Percentiles rank a stretch among this genome's conserved stretches.
Evolutionary conservation across 202 grass and related monocot genomes (phyloP).

Genomic region (Brachypodium distachyon): DNA sequence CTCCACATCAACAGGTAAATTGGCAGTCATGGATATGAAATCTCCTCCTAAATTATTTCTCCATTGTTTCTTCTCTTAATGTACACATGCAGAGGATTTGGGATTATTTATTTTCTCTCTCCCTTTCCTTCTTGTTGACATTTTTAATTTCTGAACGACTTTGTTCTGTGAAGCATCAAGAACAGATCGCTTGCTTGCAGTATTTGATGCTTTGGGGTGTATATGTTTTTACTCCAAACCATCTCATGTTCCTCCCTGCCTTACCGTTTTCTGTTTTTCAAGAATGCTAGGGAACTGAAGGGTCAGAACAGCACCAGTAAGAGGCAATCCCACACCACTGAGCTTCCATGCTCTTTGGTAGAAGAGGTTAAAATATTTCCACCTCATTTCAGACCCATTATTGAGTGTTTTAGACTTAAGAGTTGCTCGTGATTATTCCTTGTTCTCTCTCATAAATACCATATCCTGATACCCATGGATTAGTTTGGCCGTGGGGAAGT

Average conservation of each 20-base stretch:
- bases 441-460: background rate
- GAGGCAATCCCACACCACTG: background rate
- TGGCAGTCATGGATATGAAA: background rate
- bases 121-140: background rate
- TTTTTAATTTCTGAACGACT: background rate
- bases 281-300: conserved; percentile 41
- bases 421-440: background rate
- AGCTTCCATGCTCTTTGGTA: conserved; percentile 46
- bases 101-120: background rate
- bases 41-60: background rate
- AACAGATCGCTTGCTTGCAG: background rate
- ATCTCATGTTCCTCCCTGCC: background rate
- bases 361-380: conserved; percentile 46
- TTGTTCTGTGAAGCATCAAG: background rate
- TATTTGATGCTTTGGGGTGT: background rate
- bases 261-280: conserved; percentile 16
- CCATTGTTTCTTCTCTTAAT: background rate
- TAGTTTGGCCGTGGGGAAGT: background rate
- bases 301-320: conserved; percentile 27
- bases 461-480: background rate
- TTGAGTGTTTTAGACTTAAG: background rate
- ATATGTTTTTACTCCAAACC: background rate
- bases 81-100: background rate
- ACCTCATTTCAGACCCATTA: background rate
- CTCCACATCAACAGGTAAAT: conserved; percentile 33